A percentile compares a stretch with the other conserved stretches of the same genome.
These are phyloP conservation scores for Goffeauzyma gilvescens DNA, from an alignment of 768 basidiomycete species.

Conservation along the genomic window DNA sequence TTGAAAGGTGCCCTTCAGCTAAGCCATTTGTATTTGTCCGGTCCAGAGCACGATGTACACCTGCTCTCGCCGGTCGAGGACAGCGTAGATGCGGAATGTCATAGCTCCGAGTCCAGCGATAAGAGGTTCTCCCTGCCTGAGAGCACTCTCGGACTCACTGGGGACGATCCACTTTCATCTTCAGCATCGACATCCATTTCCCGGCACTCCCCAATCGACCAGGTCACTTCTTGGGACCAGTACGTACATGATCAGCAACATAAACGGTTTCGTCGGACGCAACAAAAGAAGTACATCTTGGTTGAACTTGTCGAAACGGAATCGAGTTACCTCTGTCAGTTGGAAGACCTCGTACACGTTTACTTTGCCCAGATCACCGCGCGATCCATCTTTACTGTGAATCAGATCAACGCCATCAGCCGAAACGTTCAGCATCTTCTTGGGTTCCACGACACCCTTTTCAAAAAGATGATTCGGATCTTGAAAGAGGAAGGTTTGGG, in stretches of 20 bases:
- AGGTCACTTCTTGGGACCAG: too few species aligned
- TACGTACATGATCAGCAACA: slow-evolving; percentile 14
- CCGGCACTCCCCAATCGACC: neutral
- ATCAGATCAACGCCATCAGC: slow-evolving; percentile 14
- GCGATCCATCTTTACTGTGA: slow-evolving; percentile 17
- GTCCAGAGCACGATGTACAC: neutral
- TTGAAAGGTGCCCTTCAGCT: too few species aligned
- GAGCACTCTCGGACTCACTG: slow-evolving; percentile 8
- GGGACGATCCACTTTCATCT: slow-evolving; percentile 21
- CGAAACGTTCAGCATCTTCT: slow-evolving; percentile 24
- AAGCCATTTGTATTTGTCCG: neutral
- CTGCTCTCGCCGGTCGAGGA: neutral
- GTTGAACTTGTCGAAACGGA: slow-evolving; percentile 73
- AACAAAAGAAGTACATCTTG: slow-evolving; percentile 48
- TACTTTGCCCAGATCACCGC: slow-evolving; percentile 30
- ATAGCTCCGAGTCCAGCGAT: neutral
- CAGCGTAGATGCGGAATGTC: neutral
- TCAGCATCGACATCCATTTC: slow-evolving; percentile 25
- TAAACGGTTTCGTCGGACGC: slow-evolving; percentile 10
- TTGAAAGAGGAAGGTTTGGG: slow-evolving; percentile 25
- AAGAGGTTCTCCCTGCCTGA: slow-evolving; percentile 5
- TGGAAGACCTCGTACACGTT: slow-evolving; percentile 47
- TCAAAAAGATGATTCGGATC: slow-evolving; percentile 25
- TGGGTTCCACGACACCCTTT: slow-evolving; percentile 20
- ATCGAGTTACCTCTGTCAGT: slow-evolving; percentile 56